These are phyloP conservation scores for Fusarium aywerte DNA, from an alignment of 2,329 filamentous ascomycete species.

Conservation along the genomic window DNA sequence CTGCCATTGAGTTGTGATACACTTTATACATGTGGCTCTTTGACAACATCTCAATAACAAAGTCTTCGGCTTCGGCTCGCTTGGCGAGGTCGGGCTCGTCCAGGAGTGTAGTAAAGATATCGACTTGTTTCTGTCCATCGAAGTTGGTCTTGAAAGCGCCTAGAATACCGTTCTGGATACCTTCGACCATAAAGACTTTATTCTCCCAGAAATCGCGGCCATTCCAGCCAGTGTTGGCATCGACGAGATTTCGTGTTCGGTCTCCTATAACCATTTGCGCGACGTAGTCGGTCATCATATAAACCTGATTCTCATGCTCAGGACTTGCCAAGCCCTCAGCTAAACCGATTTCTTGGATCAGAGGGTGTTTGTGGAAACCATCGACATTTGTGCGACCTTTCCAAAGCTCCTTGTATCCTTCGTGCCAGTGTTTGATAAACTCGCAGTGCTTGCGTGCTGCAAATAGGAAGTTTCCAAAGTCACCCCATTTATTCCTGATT, in stretches of 20 bases:
- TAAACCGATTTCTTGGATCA: conserved; percentile 49
- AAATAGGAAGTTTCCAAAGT: conserved; percentile 57
- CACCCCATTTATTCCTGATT: conserved; percentile 49
- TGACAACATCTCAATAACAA: conserved; percentile 50
- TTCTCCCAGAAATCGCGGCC: conserved; percentile 49
- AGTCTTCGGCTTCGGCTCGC: conserved; percentile 45
- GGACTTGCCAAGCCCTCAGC: conserved; percentile 43
- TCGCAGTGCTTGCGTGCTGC: conserved; percentile 54
- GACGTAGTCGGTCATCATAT: conserved; percentile 52
- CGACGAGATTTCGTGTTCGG: conserved; percentile 49
- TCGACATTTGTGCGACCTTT: conserved; percentile 47
- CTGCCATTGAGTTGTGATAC: conserved; percentile 51
- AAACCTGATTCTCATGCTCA: conserved; percentile 33
- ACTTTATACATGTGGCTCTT: conserved; percentile 53
- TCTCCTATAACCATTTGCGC: conserved; percentile 52
- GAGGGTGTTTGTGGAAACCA: conserved; percentile 48
- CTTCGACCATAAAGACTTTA: conserved; percentile 49
- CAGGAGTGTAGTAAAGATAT: conserved; percentile 48
- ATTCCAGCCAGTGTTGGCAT: conserved; percentile 47
- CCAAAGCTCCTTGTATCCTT: conserved; percentile 53
- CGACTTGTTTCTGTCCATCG: conserved; percentile 46
- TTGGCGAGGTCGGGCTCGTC: conserved; percentile 48
- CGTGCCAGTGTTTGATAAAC: conserved; percentile 58
- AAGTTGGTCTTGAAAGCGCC: conserved; percentile 48
- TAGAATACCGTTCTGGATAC: conserved; percentile 48